A percentile compares a stretch with the other conserved stretches of the same genome.
Conservation (phyloP, 257 asterid genomes). For the Eustoma russellianum region DNA sequence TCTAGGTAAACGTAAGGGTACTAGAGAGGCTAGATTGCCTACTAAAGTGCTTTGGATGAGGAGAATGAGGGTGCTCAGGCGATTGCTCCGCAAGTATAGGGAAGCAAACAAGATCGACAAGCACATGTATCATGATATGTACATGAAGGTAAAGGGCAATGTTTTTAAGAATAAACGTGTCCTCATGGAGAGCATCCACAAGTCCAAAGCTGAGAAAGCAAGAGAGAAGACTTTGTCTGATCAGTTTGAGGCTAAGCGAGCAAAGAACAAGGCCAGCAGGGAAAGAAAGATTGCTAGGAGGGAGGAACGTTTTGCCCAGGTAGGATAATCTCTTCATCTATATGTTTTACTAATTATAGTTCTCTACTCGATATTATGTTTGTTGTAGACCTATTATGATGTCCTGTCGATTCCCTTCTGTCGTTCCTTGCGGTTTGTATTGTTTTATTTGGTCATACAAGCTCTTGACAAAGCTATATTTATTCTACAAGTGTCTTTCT, state of each 20-base stretch:
- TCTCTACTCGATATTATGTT: no score
- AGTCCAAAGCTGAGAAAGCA: conserved; percentile 88
- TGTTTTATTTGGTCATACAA: no score
- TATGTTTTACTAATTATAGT: no score
- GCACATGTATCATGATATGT: conserved; percentile 92
- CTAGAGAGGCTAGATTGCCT: conserved; percentile 86
- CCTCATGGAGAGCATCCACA: conserved; percentile 81
- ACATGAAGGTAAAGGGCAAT: conserved; percentile 91
- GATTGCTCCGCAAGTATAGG: conserved; percentile 81
- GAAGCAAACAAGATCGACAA: conserved; percentile 80
- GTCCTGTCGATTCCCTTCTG: no score
- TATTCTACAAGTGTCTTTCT: no score
- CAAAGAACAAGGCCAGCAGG: conserved; percentile 82
- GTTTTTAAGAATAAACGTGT: conserved; percentile 88
- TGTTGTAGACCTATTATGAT: no score
- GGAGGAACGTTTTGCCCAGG: conserved; percentile 73
- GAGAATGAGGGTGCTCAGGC: conserved; percentile 75
- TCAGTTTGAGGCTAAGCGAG: conserved; percentile 79
- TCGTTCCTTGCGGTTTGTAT: no score
- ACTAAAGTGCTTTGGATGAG: conserved; percentile 87
- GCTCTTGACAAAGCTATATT: no score
- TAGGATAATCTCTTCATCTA: conserved; percentile 6
- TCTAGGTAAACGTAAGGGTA: conserved; percentile 85
- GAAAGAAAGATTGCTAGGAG: conserved; percentile 72
- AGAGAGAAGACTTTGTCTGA: conserved; percentile 71